These are phyloP conservation scores for Sporisorium scitamineum DNA, from an alignment of 1,284 basidiomycete genomes.

Conservation along the genomic window DNA sequence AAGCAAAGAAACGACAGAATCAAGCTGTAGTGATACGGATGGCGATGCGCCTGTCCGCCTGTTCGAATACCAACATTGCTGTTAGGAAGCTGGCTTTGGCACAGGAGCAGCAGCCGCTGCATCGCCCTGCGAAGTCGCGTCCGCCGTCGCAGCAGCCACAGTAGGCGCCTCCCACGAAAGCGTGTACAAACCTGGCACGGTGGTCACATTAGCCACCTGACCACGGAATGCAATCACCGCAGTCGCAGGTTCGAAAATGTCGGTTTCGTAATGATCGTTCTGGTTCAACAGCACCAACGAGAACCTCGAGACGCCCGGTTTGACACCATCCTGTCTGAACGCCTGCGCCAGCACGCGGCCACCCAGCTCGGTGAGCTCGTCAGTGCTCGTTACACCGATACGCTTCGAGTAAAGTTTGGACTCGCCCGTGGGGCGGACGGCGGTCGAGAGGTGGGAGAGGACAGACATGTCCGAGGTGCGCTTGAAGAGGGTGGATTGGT, in stretches of 20 bases:
- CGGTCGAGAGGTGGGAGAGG: constrained; percentile 47
- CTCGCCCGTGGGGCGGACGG: constrained; percentile 32
- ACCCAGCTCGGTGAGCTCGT: constrained; percentile 33
- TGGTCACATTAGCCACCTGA: constrained; percentile 35
- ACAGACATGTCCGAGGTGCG: constrained; percentile 44
- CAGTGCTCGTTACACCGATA: constrained; percentile 45
- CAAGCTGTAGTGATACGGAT: not conserved
- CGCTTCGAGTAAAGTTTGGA: constrained; percentile 27
- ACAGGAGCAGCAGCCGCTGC: too few relatives aligned
- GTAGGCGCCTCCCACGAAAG: constrained; percentile 47
- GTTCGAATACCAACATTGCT: not conserved
- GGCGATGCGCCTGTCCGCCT: not conserved
- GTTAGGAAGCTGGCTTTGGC: not conserved
- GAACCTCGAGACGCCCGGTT: constrained; percentile 32
- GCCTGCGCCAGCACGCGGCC: constrained; percentile 40
- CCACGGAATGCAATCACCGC: constrained; percentile 42
- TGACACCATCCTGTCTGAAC: constrained; percentile 42
- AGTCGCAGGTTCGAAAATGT: constrained; percentile 21
- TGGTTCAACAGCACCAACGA: constrained; percentile 52
- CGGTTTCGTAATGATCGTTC: constrained; percentile 57
- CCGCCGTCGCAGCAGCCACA: not conserved
- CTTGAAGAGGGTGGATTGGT: constrained; percentile 29
- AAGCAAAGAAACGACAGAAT: not conserved
- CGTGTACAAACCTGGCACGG: constrained; percentile 39
- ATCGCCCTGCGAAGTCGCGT: not conserved